Conservation (phyloP, 768 basidiomycete genomes). For the Sarcodon sp. region DNA sequence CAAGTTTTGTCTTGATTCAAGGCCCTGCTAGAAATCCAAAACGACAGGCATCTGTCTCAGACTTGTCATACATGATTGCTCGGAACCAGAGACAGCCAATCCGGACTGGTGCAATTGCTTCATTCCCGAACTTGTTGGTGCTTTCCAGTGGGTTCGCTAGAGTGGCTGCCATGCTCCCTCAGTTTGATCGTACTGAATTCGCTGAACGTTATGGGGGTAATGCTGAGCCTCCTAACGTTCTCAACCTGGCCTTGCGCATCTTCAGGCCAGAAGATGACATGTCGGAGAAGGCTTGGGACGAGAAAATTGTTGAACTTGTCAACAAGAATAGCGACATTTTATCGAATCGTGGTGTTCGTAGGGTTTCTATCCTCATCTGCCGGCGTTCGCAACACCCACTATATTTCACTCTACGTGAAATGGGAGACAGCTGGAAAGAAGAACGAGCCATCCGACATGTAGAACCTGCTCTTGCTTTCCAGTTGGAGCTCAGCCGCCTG, state of each 20-base stretch:
- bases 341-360: slow-evolving; percentile 70
- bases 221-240: slow-evolving; percentile 77
- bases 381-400: slow-evolving; percentile 85
- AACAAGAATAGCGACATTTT: slow-evolving; percentile 57
- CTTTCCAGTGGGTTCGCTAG: slow-evolving; percentile 65
- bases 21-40: slow-evolving; percentile 36
- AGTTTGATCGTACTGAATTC: slow-evolving; percentile 62
- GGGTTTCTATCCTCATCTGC: slow-evolving; percentile 87
- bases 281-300: slow-evolving; percentile 65
- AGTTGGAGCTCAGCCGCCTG: slow-evolving; percentile 90
- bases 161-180: slow-evolving; percentile 59
- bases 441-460: slow-evolving; percentile 96
- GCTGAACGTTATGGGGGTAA: slow-evolving; percentile 61
- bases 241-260: slow-evolving; percentile 88
- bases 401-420: slow-evolving; percentile 83
- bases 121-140: slow-evolving; percentile 66
- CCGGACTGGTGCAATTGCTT: slow-evolving; percentile 84
- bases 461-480: slow-evolving; percentile 96
- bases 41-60: slow-evolving; percentile 89
- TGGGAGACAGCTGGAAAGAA: slow-evolving; percentile 72
- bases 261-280: slow-evolving; percentile 74
- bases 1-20: slow-evolving; percentile 2
- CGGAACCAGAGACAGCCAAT: slow-evolving; percentile 81
- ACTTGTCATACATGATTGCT: slow-evolving; percentile 85
- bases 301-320: slow-evolving; percentile 56